Evolutionary conservation across 1,284 basidiomycete genomes (phyloP), one percentile per base, ranked within the genome.

Genomic region (Polyporus tsugae): DNA sequence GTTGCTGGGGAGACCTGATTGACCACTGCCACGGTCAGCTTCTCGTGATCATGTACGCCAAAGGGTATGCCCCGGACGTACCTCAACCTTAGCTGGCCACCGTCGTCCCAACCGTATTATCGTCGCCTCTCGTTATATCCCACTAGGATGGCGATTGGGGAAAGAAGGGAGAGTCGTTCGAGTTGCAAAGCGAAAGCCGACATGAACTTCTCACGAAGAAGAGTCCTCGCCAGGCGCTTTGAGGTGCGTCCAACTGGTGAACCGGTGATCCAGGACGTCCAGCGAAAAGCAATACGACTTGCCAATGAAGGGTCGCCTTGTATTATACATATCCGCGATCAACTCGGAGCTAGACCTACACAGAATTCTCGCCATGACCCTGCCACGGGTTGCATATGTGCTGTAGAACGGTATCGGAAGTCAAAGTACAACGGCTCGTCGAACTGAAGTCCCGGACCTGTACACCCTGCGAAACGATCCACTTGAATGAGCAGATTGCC

Each of bases 1-100:
- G 38, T 59, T 59, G 36, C 38, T 38, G 58, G 58, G 58, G n/a
- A 39, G 58, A 36, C 33, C 55, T 25, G 22, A 53, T 33, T 53
- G 29, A 33, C 13, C 19, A 38, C 55, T 57, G 55, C 55, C 55
- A 57, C 33, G 15, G 33, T 57, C 55, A 57, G 53, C 53, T 55
- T 36, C 55, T 36, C 55, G 9, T 35, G 35, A 35, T n/a, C n/a
- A n/a, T 57, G 19, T 57, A 57, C 55, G 46, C n/a, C 17, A 17
- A 36, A 3, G 44, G 6, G 6, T 36, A 38, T 9, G 19, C 35
- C 35, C 13, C 17, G 55, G 4, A 57, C 17, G 7, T n/a, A 55
- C 33, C 11, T 33, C 17, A n/a, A 35, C 52, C 52, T 15, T 17
- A 33, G 15, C 1, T 19, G 15, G 29, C 19, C 29, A 17, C 52